These are phyloP conservation scores for Persicaria tinctoria DNA, from an alignment of 148 eudicot species.

Conservation along the genomic window DNA sequence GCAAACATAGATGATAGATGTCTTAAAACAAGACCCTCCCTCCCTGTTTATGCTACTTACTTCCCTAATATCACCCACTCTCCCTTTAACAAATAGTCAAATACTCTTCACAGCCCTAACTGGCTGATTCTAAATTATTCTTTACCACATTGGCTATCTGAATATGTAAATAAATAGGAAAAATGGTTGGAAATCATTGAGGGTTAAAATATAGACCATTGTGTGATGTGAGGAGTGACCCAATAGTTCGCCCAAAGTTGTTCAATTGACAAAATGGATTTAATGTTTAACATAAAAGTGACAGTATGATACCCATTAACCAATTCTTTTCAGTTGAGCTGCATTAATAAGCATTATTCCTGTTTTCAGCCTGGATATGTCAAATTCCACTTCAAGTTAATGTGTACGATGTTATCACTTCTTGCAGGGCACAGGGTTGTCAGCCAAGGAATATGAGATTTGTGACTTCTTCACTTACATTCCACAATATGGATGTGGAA, in stretches of 20 bases:
- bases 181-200: background rate
- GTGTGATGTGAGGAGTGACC: background rate
- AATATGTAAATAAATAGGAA: background rate
- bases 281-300: background rate
- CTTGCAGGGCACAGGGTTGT: constrained; percentile 84
- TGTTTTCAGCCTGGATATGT: background rate
- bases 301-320: background rate
- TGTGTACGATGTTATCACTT: background rate
- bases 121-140: background rate
- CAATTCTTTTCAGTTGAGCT: background rate
- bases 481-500: constrained; percentile 98
- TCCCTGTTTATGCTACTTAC: no score
- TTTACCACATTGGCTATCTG: background rate
- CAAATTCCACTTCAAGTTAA: background rate
- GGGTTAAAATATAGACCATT: background rate
- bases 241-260: background rate
- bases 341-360: background rate
- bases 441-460: constrained; percentile 77
- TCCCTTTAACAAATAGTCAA: no score
- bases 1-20: no score
- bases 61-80: no score
- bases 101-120: no score
- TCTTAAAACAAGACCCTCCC: no score
- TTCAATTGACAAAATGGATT: background rate
- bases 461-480: constrained; percentile 94